These are phyloP conservation scores for Fraxinus baroniana DNA, from an alignment of 305 asterid genomes.

Conservation along the genomic window DNA sequence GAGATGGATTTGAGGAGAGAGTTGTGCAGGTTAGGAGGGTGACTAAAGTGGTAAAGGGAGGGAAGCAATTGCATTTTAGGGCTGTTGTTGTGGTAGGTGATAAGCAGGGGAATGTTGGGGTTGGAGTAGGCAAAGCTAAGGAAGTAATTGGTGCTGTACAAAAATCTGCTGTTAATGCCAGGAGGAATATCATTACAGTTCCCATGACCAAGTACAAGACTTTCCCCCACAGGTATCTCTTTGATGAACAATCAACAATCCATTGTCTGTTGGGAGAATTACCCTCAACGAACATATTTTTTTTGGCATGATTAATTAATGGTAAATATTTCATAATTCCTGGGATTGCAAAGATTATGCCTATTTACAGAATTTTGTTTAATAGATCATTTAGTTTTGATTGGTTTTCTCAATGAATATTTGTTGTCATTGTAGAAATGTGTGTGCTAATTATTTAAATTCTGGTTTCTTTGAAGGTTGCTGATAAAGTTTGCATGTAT, in stretches of 20 bases:
- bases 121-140: constrained; percentile 94
- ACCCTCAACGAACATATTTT: not conserved
- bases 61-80: constrained; percentile 84
- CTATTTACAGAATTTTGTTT: not conserved
- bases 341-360: not conserved
- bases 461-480: not conserved
- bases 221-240: constrained; percentile 80
- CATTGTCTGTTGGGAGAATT: not conserved
- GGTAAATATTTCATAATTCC: not conserved
- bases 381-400: not conserved
- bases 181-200: constrained; percentile 69
- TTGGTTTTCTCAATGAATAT: not conserved
- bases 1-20: constrained; percentile 93
- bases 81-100: constrained; percentile 90
- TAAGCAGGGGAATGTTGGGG: constrained; percentile 86
- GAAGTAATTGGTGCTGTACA: constrained; percentile 80
- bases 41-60: constrained; percentile 93
- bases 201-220: constrained; percentile 94
- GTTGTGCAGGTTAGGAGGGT: constrained; percentile 93
- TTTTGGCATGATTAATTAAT: not conserved
- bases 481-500: not conserved
- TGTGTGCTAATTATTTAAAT: not conserved
- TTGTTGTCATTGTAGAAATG: not conserved
- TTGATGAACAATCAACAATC: not conserved
- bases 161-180: constrained; percentile 80